These are phyloP conservation scores for Populus hybrid DNA, from an alignment of 441 rosid species.

Conservation along the genomic window DNA sequence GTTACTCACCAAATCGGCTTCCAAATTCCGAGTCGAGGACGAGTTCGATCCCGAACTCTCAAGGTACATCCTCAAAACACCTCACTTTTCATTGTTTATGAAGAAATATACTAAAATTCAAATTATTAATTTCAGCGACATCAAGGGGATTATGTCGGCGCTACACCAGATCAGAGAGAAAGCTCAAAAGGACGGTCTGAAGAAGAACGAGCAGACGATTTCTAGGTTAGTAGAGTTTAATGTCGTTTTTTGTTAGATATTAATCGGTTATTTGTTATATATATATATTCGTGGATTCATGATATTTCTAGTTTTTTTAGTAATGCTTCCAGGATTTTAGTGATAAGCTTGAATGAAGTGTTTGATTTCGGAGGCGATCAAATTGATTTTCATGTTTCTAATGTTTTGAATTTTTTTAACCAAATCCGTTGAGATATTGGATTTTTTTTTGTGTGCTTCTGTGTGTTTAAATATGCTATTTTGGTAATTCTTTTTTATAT, in stretches of 20 bases:
- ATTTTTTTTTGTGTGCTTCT: not conserved
- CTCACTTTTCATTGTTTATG: not conserved
- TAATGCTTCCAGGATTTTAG: not conserved
- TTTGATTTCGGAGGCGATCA: not conserved
- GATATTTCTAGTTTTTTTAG: too few relatives aligned
- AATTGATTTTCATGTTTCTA: not conserved
- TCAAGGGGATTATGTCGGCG: conserved; percentile 80
- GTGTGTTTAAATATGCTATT: not conserved
- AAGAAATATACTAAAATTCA: not conserved
- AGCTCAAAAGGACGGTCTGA: conserved; percentile 68
- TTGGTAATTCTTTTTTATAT: not conserved
- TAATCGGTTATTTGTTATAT: not conserved
- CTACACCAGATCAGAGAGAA: conserved; percentile 72
- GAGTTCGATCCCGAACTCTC: conserved; percentile 62
- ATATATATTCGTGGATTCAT: too few relatives aligned
- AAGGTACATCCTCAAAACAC: conserved; percentile 28
- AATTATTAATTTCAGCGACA: conserved; percentile 48
- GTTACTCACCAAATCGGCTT: conserved; percentile 37
- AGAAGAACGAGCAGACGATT: conserved; percentile 85
- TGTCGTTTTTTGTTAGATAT: not conserved
- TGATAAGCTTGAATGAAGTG: not conserved
- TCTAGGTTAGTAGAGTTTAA: conserved; percentile 45
- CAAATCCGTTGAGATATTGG: not conserved
- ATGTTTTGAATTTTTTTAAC: too few relatives aligned
- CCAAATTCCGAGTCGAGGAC: conserved; percentile 40